Evolutionary conservation across 106 monocot genomes (phyloP).

Genomic region (Platanthera guangdongensis): DNA sequence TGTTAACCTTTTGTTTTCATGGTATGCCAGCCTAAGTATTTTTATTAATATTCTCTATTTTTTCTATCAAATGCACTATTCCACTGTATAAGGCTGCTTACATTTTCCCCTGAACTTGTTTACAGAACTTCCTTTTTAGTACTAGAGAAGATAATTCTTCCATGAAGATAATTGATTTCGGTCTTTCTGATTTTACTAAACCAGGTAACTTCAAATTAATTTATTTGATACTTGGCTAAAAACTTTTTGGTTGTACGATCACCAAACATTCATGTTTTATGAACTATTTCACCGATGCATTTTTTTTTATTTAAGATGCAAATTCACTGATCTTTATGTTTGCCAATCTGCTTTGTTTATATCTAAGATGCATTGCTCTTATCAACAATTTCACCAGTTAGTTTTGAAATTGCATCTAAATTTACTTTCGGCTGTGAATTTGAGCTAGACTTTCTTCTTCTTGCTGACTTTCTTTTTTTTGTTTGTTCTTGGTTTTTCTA

Average conservation of each 20-base stretch:
- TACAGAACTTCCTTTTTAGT: constrained; percentile 65
- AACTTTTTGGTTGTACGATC: not conserved
- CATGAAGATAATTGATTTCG: constrained; percentile 73
- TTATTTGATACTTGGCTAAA: not conserved
- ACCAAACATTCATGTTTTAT: not conserved
- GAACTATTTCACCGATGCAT: not conserved
- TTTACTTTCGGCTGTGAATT: not conserved
- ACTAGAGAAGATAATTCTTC: constrained; percentile 48
- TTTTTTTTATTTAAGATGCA: not conserved
- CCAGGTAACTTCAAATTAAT: constrained; percentile 36
- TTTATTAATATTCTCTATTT: too few relatives aligned
- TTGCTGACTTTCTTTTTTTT: not conserved
- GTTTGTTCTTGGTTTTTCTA: not conserved
- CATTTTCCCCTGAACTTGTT: not conserved
- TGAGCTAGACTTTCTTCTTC: not conserved
- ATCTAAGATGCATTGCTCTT: not conserved
- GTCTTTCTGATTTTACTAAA: constrained; percentile 61
- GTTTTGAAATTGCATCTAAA: not conserved
- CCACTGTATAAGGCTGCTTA: too few relatives aligned
- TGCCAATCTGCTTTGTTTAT: too few relatives aligned
- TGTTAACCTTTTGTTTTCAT: not conserved
- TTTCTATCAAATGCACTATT: too few relatives aligned
- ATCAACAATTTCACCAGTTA: not conserved
- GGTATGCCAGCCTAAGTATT: not conserved
- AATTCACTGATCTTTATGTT: too few relatives aligned